A percentile compares a stretch with the other conserved stretches of the same genome.
Evolutionary conservation across 1,139 yeast genomes (phyloP).

Genomic region (Scheffersomyces illinoinensis): DNA sequence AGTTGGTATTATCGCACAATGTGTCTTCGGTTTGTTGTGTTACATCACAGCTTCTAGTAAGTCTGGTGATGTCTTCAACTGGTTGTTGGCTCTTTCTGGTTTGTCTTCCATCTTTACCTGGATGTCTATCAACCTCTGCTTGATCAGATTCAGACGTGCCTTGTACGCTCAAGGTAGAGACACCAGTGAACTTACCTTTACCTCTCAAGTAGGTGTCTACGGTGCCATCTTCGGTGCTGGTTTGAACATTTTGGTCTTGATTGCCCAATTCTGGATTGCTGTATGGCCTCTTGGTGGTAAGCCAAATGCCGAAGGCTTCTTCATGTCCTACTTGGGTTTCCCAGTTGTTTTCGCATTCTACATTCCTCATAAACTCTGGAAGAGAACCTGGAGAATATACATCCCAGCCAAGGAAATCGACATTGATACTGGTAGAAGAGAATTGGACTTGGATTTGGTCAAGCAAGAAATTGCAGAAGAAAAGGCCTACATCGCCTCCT

Average conservation of each 20-base stretch:
- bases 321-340: constrained; percentile 54
- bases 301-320: constrained; percentile 44
- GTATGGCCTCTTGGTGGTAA: constrained; percentile 37
- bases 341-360: constrained; percentile 52
- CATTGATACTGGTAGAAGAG: constrained; percentile 55
- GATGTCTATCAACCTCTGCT: constrained; percentile 38
- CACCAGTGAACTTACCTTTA: constrained; percentile 31
- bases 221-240: constrained; percentile 33
- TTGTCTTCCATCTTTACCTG: constrained; percentile 38
- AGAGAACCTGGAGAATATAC: constrained; percentile 42
- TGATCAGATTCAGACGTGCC: constrained; percentile 38
- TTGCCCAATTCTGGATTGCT: constrained; percentile 46
- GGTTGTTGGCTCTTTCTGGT: constrained; percentile 41
- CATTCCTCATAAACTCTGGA: constrained; percentile 51
- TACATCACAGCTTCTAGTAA: constrained; percentile 38
- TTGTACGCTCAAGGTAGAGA: constrained; percentile 33
- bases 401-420: constrained; percentile 50
- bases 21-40: constrained; percentile 41
- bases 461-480: constrained; percentile 54
- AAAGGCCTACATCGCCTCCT: constrained; percentile 31
- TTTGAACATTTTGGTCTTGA: constrained; percentile 30
- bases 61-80: constrained; percentile 32
- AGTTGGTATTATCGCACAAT: constrained; percentile 59
- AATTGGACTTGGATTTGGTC: constrained; percentile 52
- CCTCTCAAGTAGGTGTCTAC: constrained; percentile 33